phyloP scores from a whole-genome alignment of 768 basidiomycete species.

The Tylopilus felleus region DNA sequence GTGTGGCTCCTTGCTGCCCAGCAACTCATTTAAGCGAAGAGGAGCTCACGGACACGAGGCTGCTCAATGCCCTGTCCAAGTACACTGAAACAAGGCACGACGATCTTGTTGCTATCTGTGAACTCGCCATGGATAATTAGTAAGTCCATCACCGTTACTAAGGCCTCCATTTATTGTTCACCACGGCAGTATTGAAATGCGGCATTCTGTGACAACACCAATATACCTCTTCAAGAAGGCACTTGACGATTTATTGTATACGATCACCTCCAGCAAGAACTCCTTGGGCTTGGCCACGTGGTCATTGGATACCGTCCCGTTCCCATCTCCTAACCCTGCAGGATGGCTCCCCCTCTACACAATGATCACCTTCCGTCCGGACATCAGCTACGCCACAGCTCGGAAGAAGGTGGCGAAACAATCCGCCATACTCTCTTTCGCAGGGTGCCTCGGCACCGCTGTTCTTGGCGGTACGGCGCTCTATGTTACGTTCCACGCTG shows the following conservation, averaged over 20 bases:
- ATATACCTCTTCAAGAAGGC: slow-evolving; percentile 75
- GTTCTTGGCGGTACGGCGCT: slow-evolving; percentile 42
- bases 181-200: slow-evolving; percentile 81
- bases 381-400: slow-evolving; percentile 86
- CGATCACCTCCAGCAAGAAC: slow-evolving; percentile 51
- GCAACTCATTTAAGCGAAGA: slow-evolving; percentile 29
- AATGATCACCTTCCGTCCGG: slow-evolving; percentile 97
- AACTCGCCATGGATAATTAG: slow-evolving; percentile 97
- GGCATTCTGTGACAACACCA: slow-evolving; percentile 83
- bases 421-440: slow-evolving; percentile 51
- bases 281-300: slow-evolving; percentile 47
- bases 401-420: slow-evolving; percentile 69
- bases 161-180: slow-evolving; percentile 18
- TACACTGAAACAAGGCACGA: slow-evolving; percentile 84
- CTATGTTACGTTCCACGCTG: slow-evolving; percentile 26
- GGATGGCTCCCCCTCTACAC: slow-evolving; percentile 95
- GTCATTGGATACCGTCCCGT: slow-evolving; percentile 48
- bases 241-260: slow-evolving; percentile 71
- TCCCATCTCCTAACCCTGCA: slow-evolving; percentile 52
- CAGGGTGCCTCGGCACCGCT: slow-evolving; percentile 48
- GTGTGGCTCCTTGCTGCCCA: slow-evolving; percentile 48
- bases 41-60: slow-evolving; percentile 46
- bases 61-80: slow-evolving; percentile 64
- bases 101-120: slow-evolving; percentile 86
- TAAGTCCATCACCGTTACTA: slow-evolving; percentile 46